Conservation (phyloP, 352 stramenopile species). For the Hyphochytrium catenoides region DNA sequence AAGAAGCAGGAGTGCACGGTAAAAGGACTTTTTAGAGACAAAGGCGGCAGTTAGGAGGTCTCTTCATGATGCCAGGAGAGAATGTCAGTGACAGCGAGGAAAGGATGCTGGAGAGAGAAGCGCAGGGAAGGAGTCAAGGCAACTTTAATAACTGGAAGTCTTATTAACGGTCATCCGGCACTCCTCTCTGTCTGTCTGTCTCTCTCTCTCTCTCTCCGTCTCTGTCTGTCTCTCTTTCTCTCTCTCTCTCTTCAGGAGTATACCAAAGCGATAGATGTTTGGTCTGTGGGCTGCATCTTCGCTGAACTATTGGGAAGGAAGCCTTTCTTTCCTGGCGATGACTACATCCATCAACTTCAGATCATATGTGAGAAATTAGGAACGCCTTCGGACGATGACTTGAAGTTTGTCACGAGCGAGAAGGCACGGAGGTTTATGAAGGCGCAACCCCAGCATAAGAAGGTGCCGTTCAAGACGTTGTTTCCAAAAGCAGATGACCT, state of each 20-base stretch:
- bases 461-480: constrained; percentile 34
- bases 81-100: no score
- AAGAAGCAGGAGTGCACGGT: no score
- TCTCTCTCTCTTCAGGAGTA: constrained; percentile 80
- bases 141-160: not conserved
- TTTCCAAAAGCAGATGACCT: constrained; percentile 32
- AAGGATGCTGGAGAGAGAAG: constrained; percentile 28
- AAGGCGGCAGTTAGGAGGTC: no score
- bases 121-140: not conserved
- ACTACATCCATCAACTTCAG: constrained; percentile 98
- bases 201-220: no score
- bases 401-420: constrained; percentile 75
- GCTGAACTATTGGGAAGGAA: constrained; percentile 68
- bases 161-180: no score
- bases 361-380: constrained; percentile 78
- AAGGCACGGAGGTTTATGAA: constrained; percentile 60
- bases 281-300: constrained; percentile 80
- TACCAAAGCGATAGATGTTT: constrained; percentile 88
- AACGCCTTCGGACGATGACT: constrained; percentile 49
- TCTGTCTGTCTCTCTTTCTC: no score
- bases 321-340: constrained; percentile 77
- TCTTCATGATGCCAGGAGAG: no score
- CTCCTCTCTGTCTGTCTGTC: no score
- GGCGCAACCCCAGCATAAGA: constrained; percentile 37
- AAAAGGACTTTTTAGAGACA: no score